Evolutionary conservation across 1,284 basidiomycete species (phyloP).

Genomic region (Ceratobasidium papillatum): DNA sequence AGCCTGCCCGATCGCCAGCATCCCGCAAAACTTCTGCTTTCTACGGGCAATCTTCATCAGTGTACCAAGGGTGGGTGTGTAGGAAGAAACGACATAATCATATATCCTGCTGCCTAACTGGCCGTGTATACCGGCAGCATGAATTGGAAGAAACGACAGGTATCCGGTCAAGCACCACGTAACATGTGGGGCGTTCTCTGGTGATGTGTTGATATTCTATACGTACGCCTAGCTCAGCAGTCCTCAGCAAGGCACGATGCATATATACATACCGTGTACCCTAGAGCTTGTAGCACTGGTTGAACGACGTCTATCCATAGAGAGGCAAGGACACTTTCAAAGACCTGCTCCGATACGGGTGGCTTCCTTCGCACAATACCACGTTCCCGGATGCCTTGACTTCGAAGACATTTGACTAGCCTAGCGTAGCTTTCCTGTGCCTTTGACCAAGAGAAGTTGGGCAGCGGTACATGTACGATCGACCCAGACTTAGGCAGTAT

Average conservation of each 20-base stretch:
- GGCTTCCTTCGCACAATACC: no score
- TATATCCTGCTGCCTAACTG: constrained; percentile 45
- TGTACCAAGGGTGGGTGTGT: constrained; percentile 53
- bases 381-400: no score
- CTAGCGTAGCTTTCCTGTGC: no score
- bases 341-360: not conserved
- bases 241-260: not conserved
- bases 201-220: not conserved
- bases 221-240: not conserved
- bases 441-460: not conserved
- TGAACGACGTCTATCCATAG: not conserved
- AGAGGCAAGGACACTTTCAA: not conserved
- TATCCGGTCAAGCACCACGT: constrained; percentile 59
- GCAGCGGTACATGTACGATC: not conserved
- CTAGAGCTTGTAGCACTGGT: not conserved
- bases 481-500: not conserved
- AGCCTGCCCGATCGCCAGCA: not conserved
- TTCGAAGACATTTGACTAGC: not conserved
- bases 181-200: constrained; percentile 49
- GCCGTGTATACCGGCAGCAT: constrained; percentile 53
- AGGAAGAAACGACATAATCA: constrained; percentile 54
- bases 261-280: not conserved
- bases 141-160: constrained; percentile 54
- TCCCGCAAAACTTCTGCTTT: not conserved
- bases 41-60: no score